phyloP scores from a whole-genome alignment of 1,284 basidiomycete genomes.

The Irpex sp. region DNA sequence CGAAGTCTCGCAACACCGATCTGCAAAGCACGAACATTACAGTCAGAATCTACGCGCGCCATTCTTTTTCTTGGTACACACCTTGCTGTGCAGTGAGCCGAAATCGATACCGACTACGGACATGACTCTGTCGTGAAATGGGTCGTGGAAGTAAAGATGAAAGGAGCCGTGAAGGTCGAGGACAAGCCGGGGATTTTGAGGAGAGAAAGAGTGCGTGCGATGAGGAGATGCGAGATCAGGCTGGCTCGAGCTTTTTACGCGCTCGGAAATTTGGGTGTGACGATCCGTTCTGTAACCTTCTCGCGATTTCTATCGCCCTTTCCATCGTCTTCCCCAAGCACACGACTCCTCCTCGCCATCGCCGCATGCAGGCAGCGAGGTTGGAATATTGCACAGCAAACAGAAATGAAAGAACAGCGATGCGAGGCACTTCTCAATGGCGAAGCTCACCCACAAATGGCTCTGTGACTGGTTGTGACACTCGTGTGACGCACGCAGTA shows the following conservation, averaged over 20 bases:
- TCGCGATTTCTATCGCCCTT: constrained; percentile 1
- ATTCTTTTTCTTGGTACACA: constrained; percentile 25
- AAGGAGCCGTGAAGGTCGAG: constrained; percentile 14
- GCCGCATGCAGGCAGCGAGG: neutral
- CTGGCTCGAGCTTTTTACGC: constrained; percentile 22
- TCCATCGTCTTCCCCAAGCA: neutral
- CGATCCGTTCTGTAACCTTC: constrained; percentile 10
- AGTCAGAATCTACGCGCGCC: constrained; percentile 11
- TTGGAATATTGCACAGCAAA: neutral
- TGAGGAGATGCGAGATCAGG: neutral
- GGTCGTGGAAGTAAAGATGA: constrained; percentile 9
- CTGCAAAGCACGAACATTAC: constrained; percentile 32
- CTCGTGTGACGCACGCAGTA: neutral
- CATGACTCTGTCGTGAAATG: constrained; percentile 36
- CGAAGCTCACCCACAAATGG: neutral
- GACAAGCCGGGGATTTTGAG: constrained; percentile 13
- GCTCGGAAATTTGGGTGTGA: constrained; percentile 25
- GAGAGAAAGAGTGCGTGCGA: constrained; percentile 4
- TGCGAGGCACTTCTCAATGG: too few species aligned
- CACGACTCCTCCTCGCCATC: neutral
- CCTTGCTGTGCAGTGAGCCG: constrained; percentile 84
- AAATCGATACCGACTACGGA: constrained; percentile 91
- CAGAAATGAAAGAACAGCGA: neutral
- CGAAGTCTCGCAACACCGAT: constrained; percentile 91
- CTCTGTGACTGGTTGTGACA: neutral